These are phyloP conservation scores for Thuja plicata DNA, from an alignment of 83 land plant genomes.

Conservation along the genomic window DNA sequence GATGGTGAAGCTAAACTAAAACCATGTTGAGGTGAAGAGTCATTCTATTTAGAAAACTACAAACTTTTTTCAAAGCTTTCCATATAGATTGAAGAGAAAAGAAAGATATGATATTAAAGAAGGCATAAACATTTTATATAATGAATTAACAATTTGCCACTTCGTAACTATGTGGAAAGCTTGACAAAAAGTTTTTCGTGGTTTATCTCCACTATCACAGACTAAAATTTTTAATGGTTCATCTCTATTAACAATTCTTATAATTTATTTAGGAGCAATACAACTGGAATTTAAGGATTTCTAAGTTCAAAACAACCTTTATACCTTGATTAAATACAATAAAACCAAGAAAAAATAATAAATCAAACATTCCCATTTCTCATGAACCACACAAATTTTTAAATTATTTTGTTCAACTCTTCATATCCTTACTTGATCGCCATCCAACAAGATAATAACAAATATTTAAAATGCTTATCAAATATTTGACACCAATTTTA, in stretches of 20 bases:
- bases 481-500: too few species aligned
- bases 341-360: not conserved
- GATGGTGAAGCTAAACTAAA: too few species aligned
- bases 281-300: not conserved
- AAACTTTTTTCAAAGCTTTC: too few species aligned
- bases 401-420: not conserved
- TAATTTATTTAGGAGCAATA: not conserved
- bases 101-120: too few species aligned
- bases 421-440: not conserved
- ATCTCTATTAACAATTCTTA: not conserved
- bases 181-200: too few species aligned
- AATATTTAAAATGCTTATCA: too few species aligned
- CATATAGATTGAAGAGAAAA: too few species aligned
- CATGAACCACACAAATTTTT: not conserved
- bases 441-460: not conserved
- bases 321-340: not conserved
- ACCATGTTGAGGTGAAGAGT: too few species aligned
- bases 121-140: too few species aligned
- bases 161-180: too few species aligned
- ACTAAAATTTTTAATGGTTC: not conserved
- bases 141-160: not conserved
- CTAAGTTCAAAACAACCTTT: not conserved
- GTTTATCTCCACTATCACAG: too few species aligned
- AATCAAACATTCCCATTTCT: not conserved
- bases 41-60: too few species aligned